These are phyloP conservation scores for Arthrinium phaeospermum DNA, from an alignment of 2,329 filamentous ascomycete genomes.

Conservation along the genomic window DNA sequence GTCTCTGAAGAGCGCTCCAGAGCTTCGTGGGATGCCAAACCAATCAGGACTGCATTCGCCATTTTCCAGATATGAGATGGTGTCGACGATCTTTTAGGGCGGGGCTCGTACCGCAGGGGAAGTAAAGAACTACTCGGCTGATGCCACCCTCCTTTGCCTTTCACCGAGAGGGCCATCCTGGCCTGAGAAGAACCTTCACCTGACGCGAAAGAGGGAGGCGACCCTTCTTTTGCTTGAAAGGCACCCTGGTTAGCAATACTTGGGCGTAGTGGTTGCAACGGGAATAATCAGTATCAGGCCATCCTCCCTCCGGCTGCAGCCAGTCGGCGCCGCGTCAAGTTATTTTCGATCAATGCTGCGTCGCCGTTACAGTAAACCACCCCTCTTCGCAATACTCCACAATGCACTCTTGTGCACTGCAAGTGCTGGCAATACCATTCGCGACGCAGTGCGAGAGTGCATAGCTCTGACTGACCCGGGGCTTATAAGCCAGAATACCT, in stretches of 20 bases:
- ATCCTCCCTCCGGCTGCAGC: conserved; percentile 2
- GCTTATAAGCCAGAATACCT: background rate
- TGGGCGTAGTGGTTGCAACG: conserved; percentile 10
- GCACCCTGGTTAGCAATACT: background rate
- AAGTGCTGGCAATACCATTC: background rate
- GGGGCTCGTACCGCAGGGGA: conserved; percentile 11
- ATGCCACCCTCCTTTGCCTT: background rate
- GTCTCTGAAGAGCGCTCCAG: background rate
- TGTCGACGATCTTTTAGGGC: conserved; percentile 1
- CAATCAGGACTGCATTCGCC: conserved; percentile 5
- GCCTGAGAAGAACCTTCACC: conserved; percentile 10
- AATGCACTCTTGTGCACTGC: background rate
- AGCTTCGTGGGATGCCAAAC: conserved; percentile 11
- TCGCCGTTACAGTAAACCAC: background rate
- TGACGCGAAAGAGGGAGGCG: background rate
- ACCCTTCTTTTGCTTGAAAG: conserved; percentile 4
- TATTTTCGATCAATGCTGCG: conserved; percentile 3
- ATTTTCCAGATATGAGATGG: conserved; percentile 9
- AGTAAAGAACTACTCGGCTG: conserved; percentile 3
- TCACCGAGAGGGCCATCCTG: conserved; percentile 13
- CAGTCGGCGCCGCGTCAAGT: conserved; percentile 15
- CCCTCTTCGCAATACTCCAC: background rate
- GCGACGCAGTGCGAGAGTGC: background rate
- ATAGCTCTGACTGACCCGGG: background rate
- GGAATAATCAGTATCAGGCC: conserved; percentile 7